Evolutionary conservation across 2,329 filamentous ascomycete species (phyloP).

Genomic region (Dichotomopilus funicola): DNA sequence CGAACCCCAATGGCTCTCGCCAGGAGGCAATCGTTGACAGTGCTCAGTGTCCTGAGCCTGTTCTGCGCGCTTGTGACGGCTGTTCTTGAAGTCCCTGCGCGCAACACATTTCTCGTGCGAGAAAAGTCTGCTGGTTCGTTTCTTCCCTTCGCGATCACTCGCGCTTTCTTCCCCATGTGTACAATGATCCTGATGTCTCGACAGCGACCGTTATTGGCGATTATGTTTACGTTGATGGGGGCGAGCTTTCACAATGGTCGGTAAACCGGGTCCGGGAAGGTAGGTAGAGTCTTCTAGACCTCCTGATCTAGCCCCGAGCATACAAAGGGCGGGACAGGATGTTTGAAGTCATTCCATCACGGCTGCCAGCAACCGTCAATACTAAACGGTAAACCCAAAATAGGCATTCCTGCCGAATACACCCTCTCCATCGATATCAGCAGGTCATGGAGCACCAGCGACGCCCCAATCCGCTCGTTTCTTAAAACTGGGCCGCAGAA

Average conservation of each 20-base stretch:
- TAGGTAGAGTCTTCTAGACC: neutral
- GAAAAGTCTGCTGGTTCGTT: neutral
- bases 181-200: neutral
- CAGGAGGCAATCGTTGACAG: neutral
- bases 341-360: too few species aligned
- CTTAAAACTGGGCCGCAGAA: constrained; percentile 3
- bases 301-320: too few species aligned
- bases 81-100: neutral
- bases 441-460: constrained; percentile 13
- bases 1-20: neutral
- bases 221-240: constrained; percentile 21
- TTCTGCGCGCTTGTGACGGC: neutral
- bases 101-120: neutral
- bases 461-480: constrained; percentile 2
- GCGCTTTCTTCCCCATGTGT: neutral
- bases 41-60: neutral
- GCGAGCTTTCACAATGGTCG: constrained; percentile 12
- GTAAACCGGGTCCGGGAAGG: neutral
- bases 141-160: neutral
- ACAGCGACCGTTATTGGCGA: constrained; percentile 12
- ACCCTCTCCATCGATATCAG: constrained; percentile 21
- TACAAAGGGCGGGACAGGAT: too few species aligned
- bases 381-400: neutral
- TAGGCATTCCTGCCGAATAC: neutral
- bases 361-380: too few species aligned